Evolutionary conservation across 2,329 filamentous ascomycete species (phyloP), one percentile per base, ranked within the genome.

Genomic region (Spiromastix sp.): DNA sequence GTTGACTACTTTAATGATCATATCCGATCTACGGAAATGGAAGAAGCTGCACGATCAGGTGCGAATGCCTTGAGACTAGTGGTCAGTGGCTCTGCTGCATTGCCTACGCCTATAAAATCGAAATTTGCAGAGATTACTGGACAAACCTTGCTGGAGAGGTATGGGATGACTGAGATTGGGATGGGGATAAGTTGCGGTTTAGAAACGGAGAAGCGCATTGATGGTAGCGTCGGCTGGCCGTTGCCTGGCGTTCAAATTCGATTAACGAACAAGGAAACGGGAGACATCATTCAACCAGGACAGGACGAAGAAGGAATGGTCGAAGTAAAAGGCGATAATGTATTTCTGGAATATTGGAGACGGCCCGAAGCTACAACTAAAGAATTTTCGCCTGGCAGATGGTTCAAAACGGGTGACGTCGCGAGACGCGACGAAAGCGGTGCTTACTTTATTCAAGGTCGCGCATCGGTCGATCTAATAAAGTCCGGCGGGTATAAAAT

Each of bases 401-500:
- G 65, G 55, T 70, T 68, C 47, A 63, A 61, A 42, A 70, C 66
- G 0, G 66, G 66, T 7, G 67, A 70, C 39, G 56, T 63, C 4
- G 60, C 60, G 1, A 48, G 50, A 12, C 53, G 58, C 11, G 52
- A 61, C 34, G 42, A 41, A 4, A 43, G 38, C 8, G 40, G 64
- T 41, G 48, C 69, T 52, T 73, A 71, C 45, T 73, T 57, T 24
- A 72, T 74, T 35, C 56, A 71, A 35, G 70, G 70, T 6, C 61
- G 69, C 8, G 67, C 65, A 7, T 68, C 63, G 12, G 58, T 70
- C 5, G 69, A 72, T 42, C 59, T 74, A 20, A 71, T 74, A 48
- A 73, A 74, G 42, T 67, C 64, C 1, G 68, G 70, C 11, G 70
- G 70, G 0, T 72, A 72, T 44, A 73, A 72, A 50, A 66, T 72